Evolutionary conservation across 2,329 filamentous ascomycete genomes (phyloP).

Genomic region (Pyricularia sp.): DNA sequence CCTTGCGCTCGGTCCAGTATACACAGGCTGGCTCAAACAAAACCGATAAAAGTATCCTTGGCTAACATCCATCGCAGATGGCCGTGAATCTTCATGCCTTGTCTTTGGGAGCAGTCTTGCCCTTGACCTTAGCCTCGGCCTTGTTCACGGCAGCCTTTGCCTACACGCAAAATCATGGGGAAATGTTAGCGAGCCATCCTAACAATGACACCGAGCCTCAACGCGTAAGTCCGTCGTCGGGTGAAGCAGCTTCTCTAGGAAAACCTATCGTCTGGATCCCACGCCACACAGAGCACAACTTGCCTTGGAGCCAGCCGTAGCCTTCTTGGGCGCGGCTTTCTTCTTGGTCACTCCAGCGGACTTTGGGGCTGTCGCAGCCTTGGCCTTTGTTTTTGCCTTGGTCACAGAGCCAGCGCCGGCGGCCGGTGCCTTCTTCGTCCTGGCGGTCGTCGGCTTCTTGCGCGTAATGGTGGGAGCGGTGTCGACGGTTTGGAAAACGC

Average conservation of each 20-base stretch:
- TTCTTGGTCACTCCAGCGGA: slow-evolving; percentile 27
- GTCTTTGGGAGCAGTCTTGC: neutral
- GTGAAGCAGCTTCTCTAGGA: neutral
- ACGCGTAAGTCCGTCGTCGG: neutral
- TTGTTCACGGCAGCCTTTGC: slow-evolving; percentile 17
- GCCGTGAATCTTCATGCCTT: neutral
- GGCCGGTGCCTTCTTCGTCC: slow-evolving; percentile 9
- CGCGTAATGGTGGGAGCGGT: slow-evolving; percentile 35
- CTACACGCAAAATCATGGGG: slow-evolving; percentile 8
- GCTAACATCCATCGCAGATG: neutral
- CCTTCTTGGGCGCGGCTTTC: slow-evolving; percentile 24
- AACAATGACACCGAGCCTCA: neutral
- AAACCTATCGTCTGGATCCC: neutral
- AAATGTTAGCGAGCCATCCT: neutral
- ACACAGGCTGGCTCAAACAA: neutral
- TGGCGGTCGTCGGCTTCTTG: slow-evolving; percentile 11
- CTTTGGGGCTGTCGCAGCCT: slow-evolving; percentile 17
- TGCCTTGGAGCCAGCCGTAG: slow-evolving; percentile 21
- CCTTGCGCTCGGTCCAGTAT: neutral
- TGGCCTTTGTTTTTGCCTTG: slow-evolving; percentile 15
- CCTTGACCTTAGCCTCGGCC: slow-evolving; percentile 3
- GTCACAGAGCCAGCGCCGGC: slow-evolving; percentile 13
- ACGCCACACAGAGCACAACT: neutral
- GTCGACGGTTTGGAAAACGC: slow-evolving; percentile 39
- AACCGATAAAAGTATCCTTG: neutral